Percentiles rank a stretch among this genome's conserved stretches.
Conservation (phyloP, 768 basidiomycete species). For the Gloeopeniophorella convolvens region DNA sequence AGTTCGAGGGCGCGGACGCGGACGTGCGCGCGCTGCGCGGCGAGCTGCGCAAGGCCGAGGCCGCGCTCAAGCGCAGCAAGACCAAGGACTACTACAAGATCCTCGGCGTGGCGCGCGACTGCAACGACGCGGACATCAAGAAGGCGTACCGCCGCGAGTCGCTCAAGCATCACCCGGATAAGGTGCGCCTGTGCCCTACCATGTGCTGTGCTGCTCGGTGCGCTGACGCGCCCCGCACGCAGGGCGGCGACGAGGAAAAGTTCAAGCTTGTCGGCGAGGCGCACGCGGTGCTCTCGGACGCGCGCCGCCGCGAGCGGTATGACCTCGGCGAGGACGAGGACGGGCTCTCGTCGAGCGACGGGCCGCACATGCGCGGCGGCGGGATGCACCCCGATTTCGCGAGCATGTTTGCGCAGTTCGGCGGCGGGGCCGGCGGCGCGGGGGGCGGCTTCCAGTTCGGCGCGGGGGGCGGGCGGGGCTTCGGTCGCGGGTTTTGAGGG, state of each 20-base stretch:
- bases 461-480: conserved; percentile 3
- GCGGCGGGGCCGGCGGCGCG: conserved; percentile 1
- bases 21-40: conserved; percentile 55
- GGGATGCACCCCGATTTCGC: conserved; percentile 33
- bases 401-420: conserved; percentile 20
- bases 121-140: conserved; percentile 70
- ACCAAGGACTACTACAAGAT: conserved; percentile 89
- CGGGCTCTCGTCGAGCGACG: conserved; percentile 43
- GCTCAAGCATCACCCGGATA: conserved; percentile 80
- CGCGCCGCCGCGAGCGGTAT: conserved; percentile 63
- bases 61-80: conserved; percentile 78
- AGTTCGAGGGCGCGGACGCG: conserved; percentile 52
- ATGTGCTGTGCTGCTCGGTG: not conserved
- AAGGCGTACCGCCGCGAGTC: conserved; percentile 88
- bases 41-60: conserved; percentile 79
- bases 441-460: conserved; percentile 5
- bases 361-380: conserved; percentile 23
- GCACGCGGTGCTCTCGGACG: conserved; percentile 74
- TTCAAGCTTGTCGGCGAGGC: conserved; percentile 90
- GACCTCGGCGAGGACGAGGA: conserved; percentile 82
- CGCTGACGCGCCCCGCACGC: not conserved
- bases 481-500: conserved; percentile 4
- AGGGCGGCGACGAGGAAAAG: conserved; percentile 94
- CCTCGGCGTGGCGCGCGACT: conserved; percentile 52
- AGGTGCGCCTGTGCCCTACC: conserved; percentile 36